Conservation (phyloP, 2,329 filamentous ascomycete genomes). For the Dactylellina drechsleri region DNA sequence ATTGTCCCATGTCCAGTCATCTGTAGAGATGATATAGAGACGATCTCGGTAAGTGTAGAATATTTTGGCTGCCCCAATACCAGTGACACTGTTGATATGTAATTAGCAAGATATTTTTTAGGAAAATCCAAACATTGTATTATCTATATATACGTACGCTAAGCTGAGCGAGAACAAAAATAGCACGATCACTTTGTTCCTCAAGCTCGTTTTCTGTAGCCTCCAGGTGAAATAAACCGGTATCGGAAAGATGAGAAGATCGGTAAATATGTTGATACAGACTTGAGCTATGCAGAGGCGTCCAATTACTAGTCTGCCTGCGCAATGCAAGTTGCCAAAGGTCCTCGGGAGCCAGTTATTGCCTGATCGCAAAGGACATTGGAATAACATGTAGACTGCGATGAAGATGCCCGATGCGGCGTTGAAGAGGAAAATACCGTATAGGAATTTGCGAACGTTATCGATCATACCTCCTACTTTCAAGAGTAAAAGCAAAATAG, state of each 20-base stretch:
- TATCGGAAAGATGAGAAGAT: conserved; percentile 62
- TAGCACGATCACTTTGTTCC: conserved; percentile 61
- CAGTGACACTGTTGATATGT: conserved; percentile 60
- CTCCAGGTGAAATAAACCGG: conserved; percentile 62
- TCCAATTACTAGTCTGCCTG: conserved; percentile 61
- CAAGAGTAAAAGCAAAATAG: conserved; percentile 62
- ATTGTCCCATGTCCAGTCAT: conserved; percentile 63
- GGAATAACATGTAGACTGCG: conserved; percentile 62
- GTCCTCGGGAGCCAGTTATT: conserved; percentile 62
- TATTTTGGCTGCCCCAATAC: conserved; percentile 62
- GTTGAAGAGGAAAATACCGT: conserved; percentile 61
- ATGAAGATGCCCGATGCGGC: conserved; percentile 61
- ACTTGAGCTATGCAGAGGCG: conserved; percentile 62
- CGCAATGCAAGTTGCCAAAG: conserved; percentile 62
- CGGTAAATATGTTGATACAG: conserved; percentile 63
- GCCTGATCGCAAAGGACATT: conserved; percentile 61
- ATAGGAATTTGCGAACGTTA: conserved; percentile 61
- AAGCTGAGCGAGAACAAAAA: conserved; percentile 62
- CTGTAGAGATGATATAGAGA: conserved; percentile 60
- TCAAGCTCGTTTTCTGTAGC: conserved; percentile 62
- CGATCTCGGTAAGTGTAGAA: conserved; percentile 62
- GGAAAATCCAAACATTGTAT: too few species aligned
- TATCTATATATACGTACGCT: conserved; percentile 58
- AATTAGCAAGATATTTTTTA: background rate
- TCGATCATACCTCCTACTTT: conserved; percentile 62